phyloP scores from a whole-genome alignment of 345 rosid species.

The Laguncularia racemosa region DNA sequence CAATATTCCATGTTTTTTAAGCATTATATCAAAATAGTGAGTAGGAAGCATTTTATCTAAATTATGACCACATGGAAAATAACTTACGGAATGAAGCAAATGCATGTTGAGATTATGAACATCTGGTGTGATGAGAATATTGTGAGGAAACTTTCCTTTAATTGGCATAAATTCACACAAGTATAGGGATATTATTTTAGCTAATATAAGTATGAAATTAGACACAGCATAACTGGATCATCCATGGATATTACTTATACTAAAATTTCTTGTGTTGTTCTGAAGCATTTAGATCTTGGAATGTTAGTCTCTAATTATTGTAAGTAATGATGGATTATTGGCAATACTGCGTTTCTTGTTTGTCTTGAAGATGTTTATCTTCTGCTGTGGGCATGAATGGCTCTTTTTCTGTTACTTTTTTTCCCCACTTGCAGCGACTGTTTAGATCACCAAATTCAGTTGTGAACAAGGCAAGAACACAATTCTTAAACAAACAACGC shows the following conservation, averaged over 20 bases:
- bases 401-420: background rate
- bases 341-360: background rate
- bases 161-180: too few relatives aligned
- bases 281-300: too few relatives aligned
- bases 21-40: background rate
- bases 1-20: background rate
- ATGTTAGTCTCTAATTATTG: too few relatives aligned
- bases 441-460: conserved; percentile 74
- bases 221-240: too few relatives aligned
- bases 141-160: too few relatives aligned
- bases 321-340: background rate
- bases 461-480: conserved; percentile 83
- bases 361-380: background rate
- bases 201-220: too few relatives aligned
- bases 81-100: too few relatives aligned
- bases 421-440: conserved; percentile 48
- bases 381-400: background rate
- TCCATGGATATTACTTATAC: too few relatives aligned
- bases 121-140: too few relatives aligned
- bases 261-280: too few relatives aligned
- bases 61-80: background rate
- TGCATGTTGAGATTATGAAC: too few relatives aligned
- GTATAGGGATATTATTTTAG: too few relatives aligned
- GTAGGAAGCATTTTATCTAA: background rate
- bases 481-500: conserved; percentile 69